Evolutionary conservation across 768 basidiomycete species (phyloP).

Genomic region (Tricholoma hemisulphureum): DNA sequence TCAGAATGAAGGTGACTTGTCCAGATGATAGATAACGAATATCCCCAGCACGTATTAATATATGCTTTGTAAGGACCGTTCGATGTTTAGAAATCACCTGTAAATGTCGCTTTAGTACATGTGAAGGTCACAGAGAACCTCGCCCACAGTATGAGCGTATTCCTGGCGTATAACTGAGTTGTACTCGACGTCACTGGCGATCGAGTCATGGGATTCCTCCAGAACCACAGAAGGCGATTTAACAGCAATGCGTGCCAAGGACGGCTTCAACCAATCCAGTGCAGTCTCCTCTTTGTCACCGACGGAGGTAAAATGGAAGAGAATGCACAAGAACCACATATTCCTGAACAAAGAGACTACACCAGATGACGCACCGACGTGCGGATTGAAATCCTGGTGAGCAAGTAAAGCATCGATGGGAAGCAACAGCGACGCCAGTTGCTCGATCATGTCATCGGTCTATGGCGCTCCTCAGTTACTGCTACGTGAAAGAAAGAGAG

Average conservation of each 20-base stretch:
- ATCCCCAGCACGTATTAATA: slow-evolving; percentile 64
- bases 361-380: slow-evolving; percentile 51
- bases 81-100: slow-evolving; percentile 76
- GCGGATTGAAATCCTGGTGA: slow-evolving; percentile 66
- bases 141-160: slow-evolving; percentile 68
- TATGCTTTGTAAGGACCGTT: slow-evolving; percentile 56
- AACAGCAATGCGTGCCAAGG: slow-evolving; percentile 73
- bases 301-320: slow-evolving; percentile 74
- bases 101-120: neutral
- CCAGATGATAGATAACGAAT: slow-evolving; percentile 74
- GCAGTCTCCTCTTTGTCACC: slow-evolving; percentile 56
- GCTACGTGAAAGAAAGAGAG: slow-evolving; percentile 1
- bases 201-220: slow-evolving; percentile 78
- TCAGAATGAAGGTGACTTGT: slow-evolving; percentile 81
- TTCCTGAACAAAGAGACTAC: slow-evolving; percentile 82
- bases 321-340: slow-evolving; percentile 89
- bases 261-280: slow-evolving; percentile 77
- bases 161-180: slow-evolving; percentile 88
- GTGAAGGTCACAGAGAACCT: neutral
- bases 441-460: slow-evolving; percentile 83
- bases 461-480: slow-evolving; percentile 25
- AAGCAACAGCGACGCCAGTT: slow-evolving; percentile 82
- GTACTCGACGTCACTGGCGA: slow-evolving; percentile 88
- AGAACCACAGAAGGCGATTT: slow-evolving; percentile 85
- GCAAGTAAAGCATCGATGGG: slow-evolving; percentile 86